These are phyloP conservation scores for Artomyces pyxidatus DNA, from an alignment of 768 basidiomycete genomes.

Conservation along the genomic window DNA sequence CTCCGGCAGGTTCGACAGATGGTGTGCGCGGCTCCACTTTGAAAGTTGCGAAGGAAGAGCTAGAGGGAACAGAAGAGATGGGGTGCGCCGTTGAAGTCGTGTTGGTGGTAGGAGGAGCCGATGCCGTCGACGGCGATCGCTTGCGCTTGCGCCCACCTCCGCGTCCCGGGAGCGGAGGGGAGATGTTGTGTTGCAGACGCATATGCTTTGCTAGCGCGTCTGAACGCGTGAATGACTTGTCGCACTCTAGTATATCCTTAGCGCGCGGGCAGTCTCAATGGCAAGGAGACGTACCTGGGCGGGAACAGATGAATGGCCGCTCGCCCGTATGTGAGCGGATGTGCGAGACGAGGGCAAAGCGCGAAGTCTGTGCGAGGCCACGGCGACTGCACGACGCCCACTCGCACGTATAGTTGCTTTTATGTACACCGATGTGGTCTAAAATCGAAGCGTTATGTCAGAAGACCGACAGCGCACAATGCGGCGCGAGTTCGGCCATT, in stretches of 20 bases:
- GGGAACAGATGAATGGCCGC: constrained; percentile 80
- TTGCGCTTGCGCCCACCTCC: constrained; percentile 69
- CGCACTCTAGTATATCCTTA: constrained; percentile 59
- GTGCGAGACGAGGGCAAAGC: constrained; percentile 87
- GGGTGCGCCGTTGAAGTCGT: constrained; percentile 3
- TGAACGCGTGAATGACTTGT: constrained; percentile 91
- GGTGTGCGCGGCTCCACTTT: constrained; percentile 13
- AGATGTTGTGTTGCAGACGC: constrained; percentile 79
- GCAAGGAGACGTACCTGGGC: constrained; percentile 52
- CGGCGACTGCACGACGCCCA: constrained; percentile 78
- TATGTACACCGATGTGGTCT: constrained; percentile 81
- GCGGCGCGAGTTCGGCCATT: constrained; percentile 4
- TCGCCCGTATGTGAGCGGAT: constrained; percentile 91
- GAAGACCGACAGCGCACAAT: neutral
- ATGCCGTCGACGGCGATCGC: constrained; percentile 30
- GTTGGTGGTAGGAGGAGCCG: constrained; percentile 7
- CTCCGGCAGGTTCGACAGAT: constrained; percentile 5
- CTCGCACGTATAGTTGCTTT: constrained; percentile 83
- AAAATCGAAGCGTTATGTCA: constrained; percentile 11
- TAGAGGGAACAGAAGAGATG: constrained; percentile 16
- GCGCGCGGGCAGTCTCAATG: neutral
- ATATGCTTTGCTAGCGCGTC: constrained; percentile 92
- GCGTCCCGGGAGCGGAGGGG: constrained; percentile 63
- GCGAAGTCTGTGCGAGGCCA: constrained; percentile 78
- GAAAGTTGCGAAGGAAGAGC: constrained; percentile 13